These are phyloP conservation scores for Spongispora temasekensis DNA, from an alignment of 1,284 basidiomycete species.

Conservation along the genomic window DNA sequence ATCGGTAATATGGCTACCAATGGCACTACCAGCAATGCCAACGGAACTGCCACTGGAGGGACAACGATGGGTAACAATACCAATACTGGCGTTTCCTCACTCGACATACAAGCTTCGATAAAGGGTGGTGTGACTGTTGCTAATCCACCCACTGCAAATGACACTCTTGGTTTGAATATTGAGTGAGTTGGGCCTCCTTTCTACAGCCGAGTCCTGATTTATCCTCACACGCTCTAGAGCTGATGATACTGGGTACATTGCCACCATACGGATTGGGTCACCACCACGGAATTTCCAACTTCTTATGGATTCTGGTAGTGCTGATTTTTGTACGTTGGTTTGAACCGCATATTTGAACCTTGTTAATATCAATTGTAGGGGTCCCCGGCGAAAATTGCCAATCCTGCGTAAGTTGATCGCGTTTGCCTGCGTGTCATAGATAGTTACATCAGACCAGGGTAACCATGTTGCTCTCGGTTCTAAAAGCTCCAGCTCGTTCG, in stretches of 20 bases:
- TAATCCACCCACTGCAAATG: conserved; percentile 48
- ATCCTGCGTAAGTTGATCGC: conserved; percentile 28
- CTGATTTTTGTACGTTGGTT: conserved; percentile 64
- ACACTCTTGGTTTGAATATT: conserved; percentile 75
- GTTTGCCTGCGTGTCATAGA: neutral
- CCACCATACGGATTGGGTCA: conserved; percentile 76
- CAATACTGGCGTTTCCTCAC: conserved; percentile 37
- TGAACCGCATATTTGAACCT: neutral
- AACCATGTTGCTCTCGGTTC: conserved; percentile 71
- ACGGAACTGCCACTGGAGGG: conserved; percentile 10
- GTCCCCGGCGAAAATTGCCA: conserved; percentile 32
- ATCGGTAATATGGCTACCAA: no score
- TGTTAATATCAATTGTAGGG: conserved; percentile 16
- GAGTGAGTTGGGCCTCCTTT: conserved; percentile 44
- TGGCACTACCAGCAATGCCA: conserved; percentile 7
- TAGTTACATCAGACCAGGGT: conserved; percentile 43
- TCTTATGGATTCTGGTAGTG: conserved; percentile 85
- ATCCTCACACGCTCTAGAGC: conserved; percentile 32
- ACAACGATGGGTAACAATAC: conserved; percentile 16
- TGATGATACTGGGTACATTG: conserved; percentile 60
- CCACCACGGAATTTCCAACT: conserved; percentile 72
- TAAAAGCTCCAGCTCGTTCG: conserved; percentile 66
- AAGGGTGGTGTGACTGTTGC: conserved; percentile 51
- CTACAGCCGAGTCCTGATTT: neutral
- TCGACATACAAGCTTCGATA: conserved; percentile 41